These are phyloP conservation scores for Fusarium sp. DNA, from an alignment of 2,329 filamentous ascomycete genomes.

Conservation along the genomic window DNA sequence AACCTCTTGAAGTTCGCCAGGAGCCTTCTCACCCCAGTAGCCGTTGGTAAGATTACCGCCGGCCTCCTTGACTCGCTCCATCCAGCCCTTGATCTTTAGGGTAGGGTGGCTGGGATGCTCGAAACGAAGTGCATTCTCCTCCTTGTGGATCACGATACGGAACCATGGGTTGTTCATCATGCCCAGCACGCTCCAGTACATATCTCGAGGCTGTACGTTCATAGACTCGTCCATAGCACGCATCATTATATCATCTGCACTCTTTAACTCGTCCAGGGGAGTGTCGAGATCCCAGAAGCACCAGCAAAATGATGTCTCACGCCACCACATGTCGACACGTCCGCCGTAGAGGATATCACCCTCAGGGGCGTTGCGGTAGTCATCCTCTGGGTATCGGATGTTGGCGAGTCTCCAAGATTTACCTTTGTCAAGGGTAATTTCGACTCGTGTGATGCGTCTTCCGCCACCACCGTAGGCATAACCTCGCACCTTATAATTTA, in stretches of 20 bases:
- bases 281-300: constrained; percentile 88
- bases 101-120: constrained; percentile 90
- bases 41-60: constrained; percentile 84
- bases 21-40: constrained; percentile 80
- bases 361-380: constrained; percentile 72
- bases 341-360: constrained; percentile 77
- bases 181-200: constrained; percentile 94
- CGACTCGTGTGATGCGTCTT: constrained; percentile 81
- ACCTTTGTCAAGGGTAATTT: constrained; percentile 85
- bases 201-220: constrained; percentile 86
- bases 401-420: constrained; percentile 81
- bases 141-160: constrained; percentile 77
- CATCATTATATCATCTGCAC: constrained; percentile 78
- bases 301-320: constrained; percentile 88
- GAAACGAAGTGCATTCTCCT: constrained; percentile 71
- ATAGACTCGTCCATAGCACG: constrained; percentile 91
- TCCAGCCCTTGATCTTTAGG: constrained; percentile 84
- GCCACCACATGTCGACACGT: constrained; percentile 80
- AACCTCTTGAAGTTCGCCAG: constrained; percentile 57
- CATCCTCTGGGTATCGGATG: constrained; percentile 85
- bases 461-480: constrained; percentile 93
- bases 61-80: constrained; percentile 86
- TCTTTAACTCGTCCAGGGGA: constrained; percentile 66
- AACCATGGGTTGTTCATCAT: constrained; percentile 99
- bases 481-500: constrained; percentile 74